phyloP scores from a whole-genome alignment of 2,329 filamentous ascomycete genomes.

The Capronia americana region DNA sequence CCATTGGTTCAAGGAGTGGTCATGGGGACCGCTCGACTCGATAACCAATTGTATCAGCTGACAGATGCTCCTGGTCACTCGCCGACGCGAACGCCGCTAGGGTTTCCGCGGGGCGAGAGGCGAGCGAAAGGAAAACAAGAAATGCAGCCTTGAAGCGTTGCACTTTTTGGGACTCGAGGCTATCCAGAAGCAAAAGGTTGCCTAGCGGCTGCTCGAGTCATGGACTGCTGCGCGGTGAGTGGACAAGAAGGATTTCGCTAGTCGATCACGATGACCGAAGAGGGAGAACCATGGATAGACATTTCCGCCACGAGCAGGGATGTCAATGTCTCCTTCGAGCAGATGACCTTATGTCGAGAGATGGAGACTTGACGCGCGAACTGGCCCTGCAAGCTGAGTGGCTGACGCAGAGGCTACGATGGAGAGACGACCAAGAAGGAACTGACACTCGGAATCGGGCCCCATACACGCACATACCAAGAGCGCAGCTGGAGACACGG shows the following conservation, averaged over 20 bases:
- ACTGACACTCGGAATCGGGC: not conserved
- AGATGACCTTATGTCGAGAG: slow-evolving; percentile 21
- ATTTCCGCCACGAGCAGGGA: slow-evolving; percentile 32
- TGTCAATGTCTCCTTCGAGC: not conserved
- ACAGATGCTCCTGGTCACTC: slow-evolving; percentile 21
- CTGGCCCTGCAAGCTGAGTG: slow-evolving; percentile 20
- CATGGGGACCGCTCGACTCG: slow-evolving; percentile 20
- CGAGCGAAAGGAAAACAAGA: slow-evolving; percentile 17
- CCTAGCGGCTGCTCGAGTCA: slow-evolving; percentile 15
- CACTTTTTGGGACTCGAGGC: slow-evolving; percentile 18
- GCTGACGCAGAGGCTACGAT: slow-evolving; percentile 15
- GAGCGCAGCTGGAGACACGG: not conserved
- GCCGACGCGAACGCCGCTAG: slow-evolving; percentile 14
- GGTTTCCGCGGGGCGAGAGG: not conserved
- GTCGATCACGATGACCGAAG: slow-evolving; percentile 9
- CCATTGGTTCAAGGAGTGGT: slow-evolving; percentile 14
- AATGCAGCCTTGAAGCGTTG: slow-evolving; percentile 13
- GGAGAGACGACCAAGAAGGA: not conserved
- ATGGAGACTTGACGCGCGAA: slow-evolving; percentile 12
- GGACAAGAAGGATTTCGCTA: slow-evolving; percentile 10
- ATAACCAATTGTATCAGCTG: slow-evolving; percentile 33
- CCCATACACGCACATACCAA: slow-evolving; percentile 1
- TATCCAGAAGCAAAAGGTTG: slow-evolving; percentile 11
- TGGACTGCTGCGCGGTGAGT: slow-evolving; percentile 3
- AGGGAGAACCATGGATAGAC: slow-evolving; percentile 24